Conservation (phyloP, 2,329 filamentous ascomycete genomes). For the Aspergillus candidus region DNA sequence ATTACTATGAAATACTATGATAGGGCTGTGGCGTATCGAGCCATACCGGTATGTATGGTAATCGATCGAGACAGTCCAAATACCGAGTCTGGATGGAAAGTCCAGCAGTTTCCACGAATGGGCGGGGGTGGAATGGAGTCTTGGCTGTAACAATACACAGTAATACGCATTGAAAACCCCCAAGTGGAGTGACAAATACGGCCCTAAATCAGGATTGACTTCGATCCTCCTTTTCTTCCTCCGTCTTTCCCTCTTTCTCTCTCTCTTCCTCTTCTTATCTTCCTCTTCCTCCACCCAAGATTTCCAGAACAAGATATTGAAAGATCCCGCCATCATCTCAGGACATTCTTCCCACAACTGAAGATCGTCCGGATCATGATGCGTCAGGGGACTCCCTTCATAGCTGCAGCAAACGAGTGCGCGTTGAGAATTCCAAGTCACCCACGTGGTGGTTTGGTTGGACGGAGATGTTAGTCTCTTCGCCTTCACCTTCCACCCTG, state of each 20-base stretch:
- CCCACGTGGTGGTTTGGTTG: slow-evolving; percentile 33
- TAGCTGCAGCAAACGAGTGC: slow-evolving; percentile 21
- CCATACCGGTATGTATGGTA: no score
- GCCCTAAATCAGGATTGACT: no score
- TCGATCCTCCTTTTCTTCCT: slow-evolving; percentile 2
- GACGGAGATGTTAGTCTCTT: slow-evolving; percentile 37
- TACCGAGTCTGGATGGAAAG: no score
- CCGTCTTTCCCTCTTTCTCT: background rate
- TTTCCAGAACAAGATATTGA: no score
- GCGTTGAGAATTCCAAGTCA: slow-evolving; percentile 9
- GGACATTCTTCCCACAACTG: slow-evolving; percentile 6
- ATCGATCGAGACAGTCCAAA: no score
- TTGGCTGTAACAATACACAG: no score
- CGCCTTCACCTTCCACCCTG: slow-evolving; percentile 36
- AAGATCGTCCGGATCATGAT: slow-evolving; percentile 18
- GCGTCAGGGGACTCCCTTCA: slow-evolving; percentile 23
- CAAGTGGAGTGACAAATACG: no score
- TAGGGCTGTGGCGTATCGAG: no score
- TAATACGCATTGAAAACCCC: no score
- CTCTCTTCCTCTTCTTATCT: background rate
- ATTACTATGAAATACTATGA: no score
- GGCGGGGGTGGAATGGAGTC: no score
- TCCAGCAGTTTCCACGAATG: no score
- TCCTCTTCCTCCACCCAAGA: background rate
- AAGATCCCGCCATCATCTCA: background rate